phyloP scores from a whole-genome alignment of 2,329 filamentous ascomycete species.

The Penicillium fuscoglaucum region DNA sequence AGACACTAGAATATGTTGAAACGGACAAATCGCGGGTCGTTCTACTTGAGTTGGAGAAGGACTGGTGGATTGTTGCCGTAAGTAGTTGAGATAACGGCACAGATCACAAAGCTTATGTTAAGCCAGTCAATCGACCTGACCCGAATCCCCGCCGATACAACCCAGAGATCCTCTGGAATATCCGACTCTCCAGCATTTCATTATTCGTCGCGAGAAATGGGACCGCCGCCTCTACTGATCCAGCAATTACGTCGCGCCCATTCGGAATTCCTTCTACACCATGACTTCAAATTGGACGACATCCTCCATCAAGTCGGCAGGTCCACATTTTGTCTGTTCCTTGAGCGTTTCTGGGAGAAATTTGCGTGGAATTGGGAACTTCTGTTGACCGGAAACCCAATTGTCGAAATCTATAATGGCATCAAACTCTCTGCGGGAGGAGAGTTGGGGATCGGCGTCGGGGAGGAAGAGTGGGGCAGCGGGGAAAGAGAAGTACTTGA shows the following conservation, averaged over 20 bases:
- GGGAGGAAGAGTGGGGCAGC: constrained; percentile 92
- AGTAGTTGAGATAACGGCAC: constrained; percentile 36
- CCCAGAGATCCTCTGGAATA: constrained; percentile 39
- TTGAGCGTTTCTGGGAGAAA: constrained; percentile 79
- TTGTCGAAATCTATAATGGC: constrained; percentile 73
- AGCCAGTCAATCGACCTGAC: constrained; percentile 77
- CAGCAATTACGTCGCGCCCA: constrained; percentile 82
- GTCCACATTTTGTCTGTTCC: constrained; percentile 66
- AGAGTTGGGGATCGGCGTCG: constrained; percentile 89
- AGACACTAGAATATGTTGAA: constrained; percentile 79
- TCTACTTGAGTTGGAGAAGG: constrained; percentile 79
- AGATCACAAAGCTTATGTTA: constrained; percentile 14
- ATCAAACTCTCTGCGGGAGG: constrained; percentile 87
- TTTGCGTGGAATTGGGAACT: constrained; percentile 76
- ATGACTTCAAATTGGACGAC: constrained; percentile 70
- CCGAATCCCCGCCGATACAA: constrained; percentile 60
- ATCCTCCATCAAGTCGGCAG: constrained; percentile 67
- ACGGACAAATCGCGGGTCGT: constrained; percentile 86
- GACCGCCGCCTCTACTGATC: constrained; percentile 73
- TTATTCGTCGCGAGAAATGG: constrained; percentile 88
- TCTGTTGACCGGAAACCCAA: constrained; percentile 84
- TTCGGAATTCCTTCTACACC: constrained; percentile 81
- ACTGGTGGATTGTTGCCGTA: constrained; percentile 96
- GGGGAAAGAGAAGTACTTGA: constrained; percentile 91
- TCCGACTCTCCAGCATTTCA: constrained; percentile 58